phyloP scores from a whole-genome alignment of 2,329 filamentous ascomycete species.

The Pseudodiploospora longispora region DNA sequence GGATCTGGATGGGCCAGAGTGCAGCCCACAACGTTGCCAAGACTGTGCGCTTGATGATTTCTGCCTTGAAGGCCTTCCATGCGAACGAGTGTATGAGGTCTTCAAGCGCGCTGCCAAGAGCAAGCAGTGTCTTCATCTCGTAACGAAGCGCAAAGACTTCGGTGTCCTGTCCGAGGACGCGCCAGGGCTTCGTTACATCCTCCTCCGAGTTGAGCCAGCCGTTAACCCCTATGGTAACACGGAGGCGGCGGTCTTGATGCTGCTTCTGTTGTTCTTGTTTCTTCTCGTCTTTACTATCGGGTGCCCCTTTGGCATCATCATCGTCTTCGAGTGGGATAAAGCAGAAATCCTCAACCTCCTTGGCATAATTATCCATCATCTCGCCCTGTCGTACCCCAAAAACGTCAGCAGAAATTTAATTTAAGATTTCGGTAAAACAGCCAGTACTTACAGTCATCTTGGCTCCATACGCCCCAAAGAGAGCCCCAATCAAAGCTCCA shows the following conservation, averaged over 20 bases:
- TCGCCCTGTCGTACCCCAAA: constrained; percentile 42
- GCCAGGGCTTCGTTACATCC: constrained; percentile 75
- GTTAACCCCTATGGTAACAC: constrained; percentile 79
- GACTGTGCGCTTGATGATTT: constrained; percentile 67
- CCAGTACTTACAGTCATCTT: constrained; percentile 47
- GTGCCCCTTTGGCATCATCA: constrained; percentile 18
- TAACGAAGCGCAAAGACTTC: constrained; percentile 82
- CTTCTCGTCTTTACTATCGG: constrained; percentile 8
- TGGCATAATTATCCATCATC: constrained; percentile 82
- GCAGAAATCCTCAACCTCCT: constrained; percentile 71
- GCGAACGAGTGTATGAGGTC: constrained; percentile 66
- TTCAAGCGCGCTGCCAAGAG: constrained; percentile 65
- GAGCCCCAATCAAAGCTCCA: constrained; percentile 71
- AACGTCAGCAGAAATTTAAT: constrained; percentile 9
- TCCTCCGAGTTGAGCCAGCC: constrained; percentile 73
- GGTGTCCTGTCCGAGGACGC: constrained; percentile 58
- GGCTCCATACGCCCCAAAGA: constrained; percentile 86
- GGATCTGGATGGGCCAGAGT: constrained; percentile 60
- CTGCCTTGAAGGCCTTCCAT: constrained; percentile 63
- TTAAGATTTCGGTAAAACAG: neutral
- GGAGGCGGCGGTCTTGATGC: constrained; percentile 43
- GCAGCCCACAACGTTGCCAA: constrained; percentile 60
- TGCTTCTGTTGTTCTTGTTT: constrained; percentile 12
- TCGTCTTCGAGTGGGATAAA: constrained; percentile 65
- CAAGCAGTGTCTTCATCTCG: constrained; percentile 70